These are phyloP conservation scores for Tricholoma flavovirens DNA, from an alignment of 768 basidiomycete species.

Conservation along the genomic window DNA sequence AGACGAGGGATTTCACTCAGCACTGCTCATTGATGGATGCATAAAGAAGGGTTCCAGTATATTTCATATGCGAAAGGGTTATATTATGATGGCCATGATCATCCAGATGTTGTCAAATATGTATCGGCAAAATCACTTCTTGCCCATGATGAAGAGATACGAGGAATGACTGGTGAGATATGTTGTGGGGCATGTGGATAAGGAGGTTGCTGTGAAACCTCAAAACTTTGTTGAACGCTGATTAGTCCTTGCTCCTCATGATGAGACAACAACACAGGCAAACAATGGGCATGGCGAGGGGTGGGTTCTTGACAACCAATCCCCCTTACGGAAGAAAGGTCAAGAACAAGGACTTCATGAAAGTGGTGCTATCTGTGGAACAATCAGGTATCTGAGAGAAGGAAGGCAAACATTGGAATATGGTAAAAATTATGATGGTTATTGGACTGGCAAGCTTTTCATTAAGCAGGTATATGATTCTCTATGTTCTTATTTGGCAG, in stretches of 20 bases:
- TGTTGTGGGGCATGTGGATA: not conserved
- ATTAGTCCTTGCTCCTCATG: too few species aligned
- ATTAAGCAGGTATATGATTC: conserved; percentile 12
- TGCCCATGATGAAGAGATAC: too few species aligned
- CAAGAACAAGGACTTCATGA: not conserved
- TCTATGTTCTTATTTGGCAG: not conserved
- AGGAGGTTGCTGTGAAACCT: too few species aligned
- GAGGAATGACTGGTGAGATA: not conserved
- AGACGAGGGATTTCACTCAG: not conserved
- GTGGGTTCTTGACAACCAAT: conserved; percentile 19
- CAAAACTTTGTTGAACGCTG: not conserved
- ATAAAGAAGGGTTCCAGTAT: not conserved
- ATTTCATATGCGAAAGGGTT: conserved; percentile 3
- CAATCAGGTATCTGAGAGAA: not conserved
- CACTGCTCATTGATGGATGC: not conserved
- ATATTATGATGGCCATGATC: conserved; percentile 27
- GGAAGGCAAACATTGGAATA: too few species aligned
- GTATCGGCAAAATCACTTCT: too few species aligned
- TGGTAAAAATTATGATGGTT: too few species aligned
- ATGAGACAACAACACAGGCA: conserved; percentile 22
- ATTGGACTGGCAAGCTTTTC: conserved; percentile 28
- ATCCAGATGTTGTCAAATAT: too few species aligned
- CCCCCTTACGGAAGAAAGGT: not conserved
- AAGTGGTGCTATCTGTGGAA: conserved; percentile 9
- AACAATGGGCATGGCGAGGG: conserved; percentile 23